Evolutionary conservation across 768 basidiomycete genomes (phyloP).

Genomic region (Coprinopsis sp.): DNA sequence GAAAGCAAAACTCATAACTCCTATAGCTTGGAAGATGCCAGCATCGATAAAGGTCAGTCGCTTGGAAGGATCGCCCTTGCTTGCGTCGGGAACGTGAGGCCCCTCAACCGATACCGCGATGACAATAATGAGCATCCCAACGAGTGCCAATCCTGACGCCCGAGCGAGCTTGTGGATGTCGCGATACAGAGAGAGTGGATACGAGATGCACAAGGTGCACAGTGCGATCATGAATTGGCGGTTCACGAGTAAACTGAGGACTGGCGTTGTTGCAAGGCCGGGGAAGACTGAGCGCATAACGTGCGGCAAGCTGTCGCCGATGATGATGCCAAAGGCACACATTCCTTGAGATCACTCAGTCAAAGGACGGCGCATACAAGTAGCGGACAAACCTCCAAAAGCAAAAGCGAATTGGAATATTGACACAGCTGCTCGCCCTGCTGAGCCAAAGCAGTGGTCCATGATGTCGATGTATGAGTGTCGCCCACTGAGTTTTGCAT

Average conservation of each 20-base stretch:
- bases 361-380: neutral
- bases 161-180: slow-evolving; percentile 97
- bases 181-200: slow-evolving; percentile 91
- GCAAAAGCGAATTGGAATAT: slow-evolving; percentile 98
- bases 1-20: slow-evolving; percentile 95
- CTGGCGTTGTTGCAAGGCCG: slow-evolving; percentile 53
- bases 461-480: slow-evolving; percentile 93
- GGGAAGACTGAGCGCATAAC: slow-evolving; percentile 89
- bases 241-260: slow-evolving; percentile 75
- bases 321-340: slow-evolving; percentile 98
- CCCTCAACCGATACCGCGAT: slow-evolving; percentile 79
- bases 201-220: slow-evolving; percentile 85
- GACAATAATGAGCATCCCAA: slow-evolving; percentile 95
- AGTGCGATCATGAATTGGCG: slow-evolving; percentile 87
- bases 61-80: slow-evolving; percentile 73
- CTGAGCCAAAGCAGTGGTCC: slow-evolving; percentile 86
- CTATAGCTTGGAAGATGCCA: slow-evolving; percentile 91
- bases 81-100: slow-evolving; percentile 62
- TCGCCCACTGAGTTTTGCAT: slow-evolving; percentile 92
- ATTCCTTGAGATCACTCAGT: slow-evolving; percentile 52
- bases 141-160: slow-evolving; percentile 84
- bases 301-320: slow-evolving; percentile 95
- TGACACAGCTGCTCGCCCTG: slow-evolving; percentile 90
- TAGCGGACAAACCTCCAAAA: slow-evolving; percentile 67
- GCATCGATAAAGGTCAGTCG: slow-evolving; percentile 73